Conservation (phyloP, 768 basidiomycete genomes). For the Suillus alpinus region DNA sequence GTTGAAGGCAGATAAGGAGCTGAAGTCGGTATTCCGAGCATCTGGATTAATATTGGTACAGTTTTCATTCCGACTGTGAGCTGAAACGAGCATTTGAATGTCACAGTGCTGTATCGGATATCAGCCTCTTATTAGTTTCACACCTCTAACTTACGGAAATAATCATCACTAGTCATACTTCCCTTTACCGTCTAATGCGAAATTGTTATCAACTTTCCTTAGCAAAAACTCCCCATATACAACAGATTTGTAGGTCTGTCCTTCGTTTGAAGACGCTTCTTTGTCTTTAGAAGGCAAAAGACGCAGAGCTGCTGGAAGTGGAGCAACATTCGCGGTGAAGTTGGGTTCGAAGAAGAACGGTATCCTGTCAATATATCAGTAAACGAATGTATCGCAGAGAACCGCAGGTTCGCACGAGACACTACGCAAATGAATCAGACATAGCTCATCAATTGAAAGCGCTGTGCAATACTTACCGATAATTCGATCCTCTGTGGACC, state of each 20-base stretch:
- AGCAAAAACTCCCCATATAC: slow-evolving; percentile 80
- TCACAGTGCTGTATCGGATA: no score
- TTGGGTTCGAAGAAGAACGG: slow-evolving; percentile 97
- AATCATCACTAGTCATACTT: slow-evolving; percentile 24
- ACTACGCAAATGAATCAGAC: slow-evolving; percentile 34
- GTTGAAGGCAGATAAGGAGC: no score
- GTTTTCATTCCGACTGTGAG: no score
- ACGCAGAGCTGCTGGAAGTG: slow-evolving; percentile 59
- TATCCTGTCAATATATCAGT: slow-evolving; percentile 44
- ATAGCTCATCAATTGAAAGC: background rate
- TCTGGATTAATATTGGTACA: no score
- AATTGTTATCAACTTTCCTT: slow-evolving; percentile 73
- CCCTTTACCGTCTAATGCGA: slow-evolving; percentile 42
- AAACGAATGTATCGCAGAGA: background rate
- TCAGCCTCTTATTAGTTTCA: no score
- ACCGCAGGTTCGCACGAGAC: slow-evolving; percentile 58
- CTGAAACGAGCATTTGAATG: no score
- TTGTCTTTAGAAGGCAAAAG: slow-evolving; percentile 18
- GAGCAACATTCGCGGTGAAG: slow-evolving; percentile 66
- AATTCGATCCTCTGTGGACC: slow-evolving; percentile 71
- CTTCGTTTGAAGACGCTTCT: slow-evolving; percentile 15
- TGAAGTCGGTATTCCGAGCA: no score
- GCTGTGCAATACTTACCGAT: slow-evolving; percentile 36
- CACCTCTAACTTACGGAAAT: background rate
- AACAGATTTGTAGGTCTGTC: slow-evolving; percentile 43